Evolutionary conservation across 352 stramenopile species (phyloP).

Genomic region (Globisporangium solare): DNA sequence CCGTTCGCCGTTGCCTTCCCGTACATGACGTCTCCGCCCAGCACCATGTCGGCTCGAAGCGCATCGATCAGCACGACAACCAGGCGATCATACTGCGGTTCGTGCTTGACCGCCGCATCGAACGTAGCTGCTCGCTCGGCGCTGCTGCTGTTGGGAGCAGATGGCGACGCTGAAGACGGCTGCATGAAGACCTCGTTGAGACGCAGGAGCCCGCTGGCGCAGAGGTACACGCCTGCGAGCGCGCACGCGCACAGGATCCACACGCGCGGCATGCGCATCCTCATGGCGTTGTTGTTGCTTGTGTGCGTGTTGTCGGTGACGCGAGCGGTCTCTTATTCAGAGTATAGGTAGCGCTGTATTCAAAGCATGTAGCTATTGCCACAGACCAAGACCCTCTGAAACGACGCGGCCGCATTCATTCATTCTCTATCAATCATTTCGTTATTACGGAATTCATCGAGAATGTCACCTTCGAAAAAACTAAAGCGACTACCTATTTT

Average conservation of each 20-base stretch:
- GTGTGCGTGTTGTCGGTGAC: constrained; percentile 4
- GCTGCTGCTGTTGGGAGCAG: not conserved
- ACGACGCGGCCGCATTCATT: no score
- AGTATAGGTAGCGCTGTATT: no score
- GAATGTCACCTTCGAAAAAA: no score
- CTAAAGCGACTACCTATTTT: no score
- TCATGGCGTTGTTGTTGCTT: no score
- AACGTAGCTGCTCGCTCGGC: not conserved
- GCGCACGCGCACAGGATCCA: constrained; percentile 34
- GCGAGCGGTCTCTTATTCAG: not conserved
- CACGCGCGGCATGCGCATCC: constrained; percentile 1
- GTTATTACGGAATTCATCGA: no score
- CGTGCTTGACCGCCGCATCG: constrained; percentile 5
- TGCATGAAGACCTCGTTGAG: constrained; percentile 57
- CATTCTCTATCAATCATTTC: no score
- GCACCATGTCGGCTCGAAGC: constrained; percentile 84
- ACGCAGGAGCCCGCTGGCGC: constrained; percentile 46
- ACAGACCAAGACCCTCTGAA: no score
- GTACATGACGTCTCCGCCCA: constrained; percentile 56
- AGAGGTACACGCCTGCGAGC: constrained; percentile 40
- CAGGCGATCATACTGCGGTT: constrained; percentile 58
- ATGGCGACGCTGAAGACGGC: not conserved
- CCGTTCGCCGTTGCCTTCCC: not conserved
- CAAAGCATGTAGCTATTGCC: no score
- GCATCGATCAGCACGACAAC: constrained; percentile 87